Evolutionary conservation across 805 yeast species (phyloP).

Genomic region (Soucietia sequanensis): DNA sequence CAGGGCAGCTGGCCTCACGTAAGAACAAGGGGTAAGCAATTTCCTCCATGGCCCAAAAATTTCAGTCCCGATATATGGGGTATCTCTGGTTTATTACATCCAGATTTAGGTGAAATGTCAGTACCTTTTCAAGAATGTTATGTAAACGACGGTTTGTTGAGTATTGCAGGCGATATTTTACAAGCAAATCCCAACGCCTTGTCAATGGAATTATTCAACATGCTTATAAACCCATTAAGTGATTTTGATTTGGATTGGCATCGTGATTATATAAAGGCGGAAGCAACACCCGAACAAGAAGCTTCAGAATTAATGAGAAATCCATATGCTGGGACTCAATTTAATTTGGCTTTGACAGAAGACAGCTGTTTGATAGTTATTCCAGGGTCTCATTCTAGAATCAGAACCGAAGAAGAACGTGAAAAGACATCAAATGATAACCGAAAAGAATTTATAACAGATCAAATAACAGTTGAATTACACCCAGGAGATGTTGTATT

Average conservation of each 20-base stretch:
- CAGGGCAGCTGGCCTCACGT: constrained; percentile 49
- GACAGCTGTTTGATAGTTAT: constrained; percentile 49
- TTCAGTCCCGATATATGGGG: constrained; percentile 56
- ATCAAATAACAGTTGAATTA: constrained; percentile 40
- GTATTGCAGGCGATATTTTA: constrained; percentile 42
- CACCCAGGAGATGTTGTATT: constrained; percentile 52
- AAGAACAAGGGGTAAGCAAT: constrained; percentile 51
- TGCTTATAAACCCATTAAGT: constrained; percentile 52
- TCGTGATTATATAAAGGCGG: constrained; percentile 49
- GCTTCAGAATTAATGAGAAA: constrained; percentile 32
- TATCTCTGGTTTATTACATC: constrained; percentile 46
- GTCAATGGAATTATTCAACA: constrained; percentile 50
- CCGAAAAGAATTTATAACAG: constrained; percentile 34
- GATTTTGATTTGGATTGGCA: constrained; percentile 57
- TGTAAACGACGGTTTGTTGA: constrained; percentile 36
- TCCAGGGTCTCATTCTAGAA: constrained; percentile 46
- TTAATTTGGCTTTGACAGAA: constrained; percentile 47
- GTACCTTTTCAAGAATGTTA: constrained; percentile 41
- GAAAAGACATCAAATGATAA: constrained; percentile 33
- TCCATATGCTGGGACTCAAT: constrained; percentile 50
- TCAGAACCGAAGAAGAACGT: constrained; percentile 46
- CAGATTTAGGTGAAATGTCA: constrained; percentile 38
- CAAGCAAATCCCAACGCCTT: constrained; percentile 34
- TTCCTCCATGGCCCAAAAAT: constrained; percentile 57
- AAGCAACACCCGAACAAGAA: constrained; percentile 45